Base-by-base conservation (phyloP, 495 filamentous ascomycete species). In the Penicillium canariense region DNA sequence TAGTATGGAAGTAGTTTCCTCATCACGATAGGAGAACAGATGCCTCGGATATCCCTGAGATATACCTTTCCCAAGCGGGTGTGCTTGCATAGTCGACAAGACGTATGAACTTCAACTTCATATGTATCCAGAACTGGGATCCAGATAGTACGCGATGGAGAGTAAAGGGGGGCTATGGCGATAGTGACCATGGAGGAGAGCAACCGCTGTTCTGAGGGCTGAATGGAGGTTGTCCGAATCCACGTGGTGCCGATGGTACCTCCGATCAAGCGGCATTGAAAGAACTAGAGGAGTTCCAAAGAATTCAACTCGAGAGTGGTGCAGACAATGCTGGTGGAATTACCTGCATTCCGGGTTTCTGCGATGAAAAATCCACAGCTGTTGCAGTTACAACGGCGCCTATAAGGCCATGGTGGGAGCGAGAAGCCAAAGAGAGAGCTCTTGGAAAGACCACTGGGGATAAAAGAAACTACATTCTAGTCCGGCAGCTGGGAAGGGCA, bases 271-370 rank as follows among this genome's bases (percentile, higher is more conserved):
- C 25, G 42, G 48, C 6, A 34, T 18, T 48, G 27, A 59, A 55
- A 35, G 61, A 68, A 35, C 59, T 68, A 14, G 62, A 68, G 25
- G 65, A 46, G 18, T 68, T 61, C 25, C 15, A 42, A 54, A 14
- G 65, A 65, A 32, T 44, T 62, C 34, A 30, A 11, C 12, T 23
- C 61, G 26, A 14, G 58, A 22, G 23, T 50, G 7, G 56, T 18
- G 3, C 40, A 40, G 23, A 15, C 32, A 11, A 39, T 65, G 1
- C 46, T 48, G 10, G 17, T 64, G 40, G 50, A 35, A 35, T 15
- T n/a, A 35, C 31, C 8, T 46, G 35, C 12, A 55, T 53, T 4
- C 59, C 59, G 1, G 58, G 59, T 27, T 62, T 60, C 47, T 65
- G 62, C 59, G 59, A 62, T 38, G 63, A 59, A 34, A 50, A 35